Evolutionary conservation across 2,329 filamentous ascomycete genomes (phyloP), one percentile per base, ranked within the genome.

Genomic region (Calycina marina): DNA sequence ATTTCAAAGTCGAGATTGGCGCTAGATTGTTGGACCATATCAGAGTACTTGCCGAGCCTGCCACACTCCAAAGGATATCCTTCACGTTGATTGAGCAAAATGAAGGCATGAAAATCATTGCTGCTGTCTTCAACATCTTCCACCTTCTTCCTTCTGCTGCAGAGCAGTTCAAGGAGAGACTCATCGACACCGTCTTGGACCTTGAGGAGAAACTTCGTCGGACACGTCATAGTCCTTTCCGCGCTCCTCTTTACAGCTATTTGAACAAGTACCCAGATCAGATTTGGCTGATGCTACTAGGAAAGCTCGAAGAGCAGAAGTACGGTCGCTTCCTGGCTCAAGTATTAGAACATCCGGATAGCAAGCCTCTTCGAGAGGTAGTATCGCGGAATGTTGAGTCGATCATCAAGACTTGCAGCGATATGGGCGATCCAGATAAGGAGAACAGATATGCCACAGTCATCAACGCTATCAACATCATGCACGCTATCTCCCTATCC

Each of bases 1-100:
- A 98, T 55, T 99, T 99, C 59, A 99, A 98, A 57, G 86, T 96
- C 1, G 90, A 98, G 53, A 98, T 99, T 33, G 92, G 90, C 5
- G 72, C 83, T 14, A 73, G 90, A 14, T 60, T 99, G n/a, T 65
- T 99, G 6, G 88, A 96, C 42, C 90, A 98, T 48, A 79, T 94
- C 57, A 88, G 88, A 51, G 72, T 77, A 8, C 85, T 98, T 41
- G 86, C 88, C 1, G 85, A 94, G 37, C 70, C 81, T 3, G 67
- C 64, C 31, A 69, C 74, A 10, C 61, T 96, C 43, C 86, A 96
- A 53, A 83, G 86, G 48, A 82, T 90, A 2, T 94, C 88, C 0
- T 98, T 98, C 55, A 86, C 79, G 2, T 77, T 94, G 44, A 83
- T 96, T 37, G 92, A 98, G 54, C 86, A 96, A 51, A 81, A 90